Conservation (phyloP, 2,329 filamentous ascomycete species). For the Neoascochyta sp. region DNA sequence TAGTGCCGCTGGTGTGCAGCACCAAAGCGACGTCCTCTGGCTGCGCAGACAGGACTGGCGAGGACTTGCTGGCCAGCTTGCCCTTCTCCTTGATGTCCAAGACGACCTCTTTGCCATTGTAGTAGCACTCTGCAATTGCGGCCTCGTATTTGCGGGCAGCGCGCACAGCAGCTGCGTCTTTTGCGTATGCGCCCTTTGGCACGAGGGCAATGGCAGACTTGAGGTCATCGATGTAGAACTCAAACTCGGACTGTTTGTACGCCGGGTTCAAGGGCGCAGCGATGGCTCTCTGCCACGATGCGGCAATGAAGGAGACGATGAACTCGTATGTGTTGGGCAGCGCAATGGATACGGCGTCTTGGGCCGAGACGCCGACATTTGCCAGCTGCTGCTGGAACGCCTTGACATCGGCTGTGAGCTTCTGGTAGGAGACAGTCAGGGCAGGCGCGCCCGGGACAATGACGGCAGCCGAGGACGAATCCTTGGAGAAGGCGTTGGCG, state of each 20-base stretch:
- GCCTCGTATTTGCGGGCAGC: slow-evolving; percentile 76
- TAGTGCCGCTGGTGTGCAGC: slow-evolving; percentile 80
- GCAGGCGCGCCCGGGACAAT: slow-evolving; percentile 68
- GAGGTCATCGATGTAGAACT: slow-evolving; percentile 87
- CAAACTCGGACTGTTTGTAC: slow-evolving; percentile 86
- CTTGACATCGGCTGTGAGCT: slow-evolving; percentile 62
- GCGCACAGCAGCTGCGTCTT: slow-evolving; percentile 67
- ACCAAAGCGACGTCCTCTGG: slow-evolving; percentile 80
- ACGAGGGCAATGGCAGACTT: slow-evolving; percentile 75
- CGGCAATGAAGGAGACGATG: slow-evolving; percentile 81
- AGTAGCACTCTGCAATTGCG: slow-evolving; percentile 84
- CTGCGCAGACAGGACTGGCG: slow-evolving; percentile 53
- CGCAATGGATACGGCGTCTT: slow-evolving; percentile 75
- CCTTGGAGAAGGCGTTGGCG: slow-evolving; percentile 53
- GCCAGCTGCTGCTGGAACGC: slow-evolving; percentile 77
- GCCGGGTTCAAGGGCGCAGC: slow-evolving; percentile 83
- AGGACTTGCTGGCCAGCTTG: slow-evolving; percentile 55
- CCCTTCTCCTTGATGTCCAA: slow-evolving; percentile 75
- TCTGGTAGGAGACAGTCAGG: slow-evolving; percentile 66
- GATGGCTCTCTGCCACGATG: slow-evolving; percentile 77
- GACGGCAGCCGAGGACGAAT: slow-evolving; percentile 58
- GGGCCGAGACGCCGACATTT: slow-evolving; percentile 64
- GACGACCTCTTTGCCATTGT: slow-evolving; percentile 66
- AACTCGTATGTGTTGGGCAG: slow-evolving; percentile 84
- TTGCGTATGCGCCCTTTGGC: slow-evolving; percentile 64